Percentiles rank a stretch among this genome's conserved stretches.
Conservation (phyloP, 1,284 basidiomycete genomes). For the Sporisorium exsertum region DNA sequence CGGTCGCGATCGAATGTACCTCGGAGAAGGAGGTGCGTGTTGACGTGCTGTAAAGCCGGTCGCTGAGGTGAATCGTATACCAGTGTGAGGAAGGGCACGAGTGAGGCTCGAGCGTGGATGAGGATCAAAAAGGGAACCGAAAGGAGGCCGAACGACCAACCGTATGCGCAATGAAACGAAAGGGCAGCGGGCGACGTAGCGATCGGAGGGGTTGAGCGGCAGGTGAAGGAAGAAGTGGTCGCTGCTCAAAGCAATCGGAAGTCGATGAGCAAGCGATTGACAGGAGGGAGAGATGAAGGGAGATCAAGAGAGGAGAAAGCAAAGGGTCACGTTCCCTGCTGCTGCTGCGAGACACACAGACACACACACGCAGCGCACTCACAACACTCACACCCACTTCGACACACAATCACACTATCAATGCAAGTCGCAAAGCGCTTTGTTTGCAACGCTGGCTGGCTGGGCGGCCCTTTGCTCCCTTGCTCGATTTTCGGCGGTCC, state of each 20-base stretch:
- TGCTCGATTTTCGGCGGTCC: slow-evolving; percentile 2
- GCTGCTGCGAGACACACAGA: slow-evolving; percentile 9
- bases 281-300: background rate
- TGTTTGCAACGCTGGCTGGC: slow-evolving; percentile 9
- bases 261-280: background rate
- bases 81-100: background rate
- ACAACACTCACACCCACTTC: background rate
- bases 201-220: background rate
- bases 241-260: slow-evolving; percentile 1
- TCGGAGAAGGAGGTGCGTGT: background rate
- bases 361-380: slow-evolving; percentile 3
- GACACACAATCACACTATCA: background rate
- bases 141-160: background rate
- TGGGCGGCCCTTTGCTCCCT: background rate
- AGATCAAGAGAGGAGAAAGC: background rate
- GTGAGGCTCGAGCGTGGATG: background rate
- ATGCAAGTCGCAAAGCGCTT: background rate
- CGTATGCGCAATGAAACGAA: background rate
- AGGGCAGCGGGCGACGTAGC: background rate
- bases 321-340: slow-evolving; percentile 5
- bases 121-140: background rate
- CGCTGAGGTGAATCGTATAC: background rate
- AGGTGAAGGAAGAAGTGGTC: background rate
- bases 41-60: background rate
- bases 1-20: background rate